Evolutionary conservation across 495 filamentous ascomycete genomes (phyloP).

Genomic region (Hypomontagnella submonticulosa): DNA sequence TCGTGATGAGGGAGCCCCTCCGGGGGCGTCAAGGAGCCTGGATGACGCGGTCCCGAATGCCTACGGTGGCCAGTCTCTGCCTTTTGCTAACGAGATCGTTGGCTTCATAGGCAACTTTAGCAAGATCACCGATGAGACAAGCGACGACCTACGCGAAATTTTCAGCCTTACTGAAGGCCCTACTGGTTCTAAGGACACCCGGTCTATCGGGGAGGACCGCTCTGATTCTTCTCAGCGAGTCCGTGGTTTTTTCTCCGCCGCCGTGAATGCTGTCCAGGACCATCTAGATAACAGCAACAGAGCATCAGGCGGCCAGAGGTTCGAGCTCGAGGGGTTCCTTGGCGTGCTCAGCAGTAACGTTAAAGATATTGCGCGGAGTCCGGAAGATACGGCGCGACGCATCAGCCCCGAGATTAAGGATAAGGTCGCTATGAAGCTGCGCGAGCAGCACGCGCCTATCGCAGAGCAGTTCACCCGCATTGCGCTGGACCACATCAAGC

Average conservation of each 20-base stretch:
- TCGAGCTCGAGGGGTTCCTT: background rate
- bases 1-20: background rate
- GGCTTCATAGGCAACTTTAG: conserved; percentile 2
- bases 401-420: conserved; percentile 3
- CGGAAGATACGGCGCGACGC: conserved; percentile 1
- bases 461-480: conserved; percentile 3
- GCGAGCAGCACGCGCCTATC: background rate
- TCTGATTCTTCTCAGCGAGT: conserved; percentile 4
- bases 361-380: conserved; percentile 2
- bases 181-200: background rate
- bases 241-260: conserved; percentile 4
- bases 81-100: conserved; percentile 3
- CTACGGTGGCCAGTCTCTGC: conserved; percentile 2
- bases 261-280: background rate
- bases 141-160: conserved; percentile 3
- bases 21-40: background rate
- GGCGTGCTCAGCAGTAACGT: conserved; percentile 1
- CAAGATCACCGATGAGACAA: conserved; percentile 1
- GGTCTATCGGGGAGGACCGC: conserved; percentile 1
- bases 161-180: conserved; percentile 2
- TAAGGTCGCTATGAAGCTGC: background rate
- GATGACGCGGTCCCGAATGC: conserved; percentile 5
- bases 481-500: conserved; percentile 4
- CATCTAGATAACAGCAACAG: background rate
- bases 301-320: background rate